phyloP scores from a whole-genome alignment of 768 basidiomycete genomes.

The Rhizopogon roseolus region DNA sequence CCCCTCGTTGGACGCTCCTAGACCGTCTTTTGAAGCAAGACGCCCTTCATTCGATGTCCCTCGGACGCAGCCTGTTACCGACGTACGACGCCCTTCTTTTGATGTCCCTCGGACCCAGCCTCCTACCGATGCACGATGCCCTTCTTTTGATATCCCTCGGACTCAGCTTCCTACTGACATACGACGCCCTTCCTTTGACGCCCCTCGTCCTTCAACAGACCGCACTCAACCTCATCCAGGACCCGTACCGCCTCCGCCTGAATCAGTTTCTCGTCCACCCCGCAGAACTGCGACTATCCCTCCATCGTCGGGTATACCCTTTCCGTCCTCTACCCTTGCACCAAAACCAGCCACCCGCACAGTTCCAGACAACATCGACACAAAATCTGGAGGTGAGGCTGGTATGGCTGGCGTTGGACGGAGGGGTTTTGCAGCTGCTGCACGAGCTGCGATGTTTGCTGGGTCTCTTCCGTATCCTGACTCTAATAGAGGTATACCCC shows the following conservation, averaged over 20 bases:
- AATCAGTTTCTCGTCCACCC: slow-evolving; percentile 6
- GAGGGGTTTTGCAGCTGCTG: slow-evolving; percentile 74
- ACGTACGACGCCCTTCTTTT: slow-evolving; percentile 6
- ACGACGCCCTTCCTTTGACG: slow-evolving; percentile 9
- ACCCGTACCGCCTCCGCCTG: not conserved
- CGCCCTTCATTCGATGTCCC: slow-evolving; percentile 12
- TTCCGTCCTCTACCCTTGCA: slow-evolving; percentile 7
- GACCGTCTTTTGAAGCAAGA: not conserved
- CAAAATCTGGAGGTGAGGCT: slow-evolving; percentile 70
- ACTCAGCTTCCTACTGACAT: not conserved
- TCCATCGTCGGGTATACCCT: slow-evolving; percentile 10
- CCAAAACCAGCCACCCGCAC: slow-evolving; percentile 7
- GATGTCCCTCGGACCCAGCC: slow-evolving; percentile 6
- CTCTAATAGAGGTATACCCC: not conserved
- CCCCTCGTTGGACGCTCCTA: not conserved
- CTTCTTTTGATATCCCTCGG: slow-evolving; percentile 9
- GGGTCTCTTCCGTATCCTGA: slow-evolving; percentile 9
- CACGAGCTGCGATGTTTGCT: slow-evolving; percentile 54
- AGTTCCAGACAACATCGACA: slow-evolving; percentile 40
- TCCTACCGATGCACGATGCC: slow-evolving; percentile 2
- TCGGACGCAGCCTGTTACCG: not conserved
- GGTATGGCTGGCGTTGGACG: slow-evolving; percentile 92
- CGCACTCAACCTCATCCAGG: not conserved
- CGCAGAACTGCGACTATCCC: slow-evolving; percentile 8
- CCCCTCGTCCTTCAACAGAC: slow-evolving; percentile 3